A percentile compares a stretch with the other conserved stretches of the same genome.
Evolutionary conservation across 805 yeast species (phyloP).

Genomic region (Candida xiaguanensis): DNA sequence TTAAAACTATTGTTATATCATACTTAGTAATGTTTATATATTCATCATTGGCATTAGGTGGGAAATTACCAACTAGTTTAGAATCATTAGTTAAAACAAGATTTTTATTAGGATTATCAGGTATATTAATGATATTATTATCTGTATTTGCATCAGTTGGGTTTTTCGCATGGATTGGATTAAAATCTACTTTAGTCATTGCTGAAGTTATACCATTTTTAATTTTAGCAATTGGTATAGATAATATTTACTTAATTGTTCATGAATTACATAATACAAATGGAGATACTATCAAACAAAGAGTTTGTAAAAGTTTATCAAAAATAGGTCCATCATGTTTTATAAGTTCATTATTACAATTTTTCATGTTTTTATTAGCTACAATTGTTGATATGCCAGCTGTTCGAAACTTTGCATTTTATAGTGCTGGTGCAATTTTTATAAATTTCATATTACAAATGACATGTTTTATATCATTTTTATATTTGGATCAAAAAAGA

Average conservation of each 20-base stretch:
- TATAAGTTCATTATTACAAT: slow-evolving; percentile 72
- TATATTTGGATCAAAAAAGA: slow-evolving; percentile 64
- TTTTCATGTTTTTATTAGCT: slow-evolving; percentile 76
- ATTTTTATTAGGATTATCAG: slow-evolving; percentile 75
- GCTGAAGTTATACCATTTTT: slow-evolving; percentile 96
- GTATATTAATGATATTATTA: slow-evolving; percentile 73
- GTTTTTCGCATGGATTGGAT: slow-evolving; percentile 65
- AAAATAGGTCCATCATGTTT: slow-evolving; percentile 85
- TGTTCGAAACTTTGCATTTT: slow-evolving; percentile 86
- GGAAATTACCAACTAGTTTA: slow-evolving; percentile 43
- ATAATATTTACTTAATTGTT: slow-evolving; percentile 81
- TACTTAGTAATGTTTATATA: slow-evolving; percentile 84
- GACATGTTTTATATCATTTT: slow-evolving; percentile 73
- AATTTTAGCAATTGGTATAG: slow-evolving; percentile 93
- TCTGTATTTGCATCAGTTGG: slow-evolving; percentile 87
- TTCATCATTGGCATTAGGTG: slow-evolving; percentile 77
- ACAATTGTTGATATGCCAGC: slow-evolving; percentile 92
- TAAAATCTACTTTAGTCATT: slow-evolving; percentile 84
- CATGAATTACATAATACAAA: slow-evolving; percentile 68
- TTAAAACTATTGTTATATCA: slow-evolving; percentile 64
- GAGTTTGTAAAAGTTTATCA: slow-evolving; percentile 63
- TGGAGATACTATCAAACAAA: slow-evolving; percentile 44
- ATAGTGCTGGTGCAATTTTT: slow-evolving; percentile 81
- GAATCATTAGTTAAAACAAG: slow-evolving; percentile 49
- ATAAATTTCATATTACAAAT: slow-evolving; percentile 75